These are phyloP conservation scores for Camellia lanceoleosa DNA, from an alignment of 148 eudicot genomes.

Conservation along the genomic window DNA sequence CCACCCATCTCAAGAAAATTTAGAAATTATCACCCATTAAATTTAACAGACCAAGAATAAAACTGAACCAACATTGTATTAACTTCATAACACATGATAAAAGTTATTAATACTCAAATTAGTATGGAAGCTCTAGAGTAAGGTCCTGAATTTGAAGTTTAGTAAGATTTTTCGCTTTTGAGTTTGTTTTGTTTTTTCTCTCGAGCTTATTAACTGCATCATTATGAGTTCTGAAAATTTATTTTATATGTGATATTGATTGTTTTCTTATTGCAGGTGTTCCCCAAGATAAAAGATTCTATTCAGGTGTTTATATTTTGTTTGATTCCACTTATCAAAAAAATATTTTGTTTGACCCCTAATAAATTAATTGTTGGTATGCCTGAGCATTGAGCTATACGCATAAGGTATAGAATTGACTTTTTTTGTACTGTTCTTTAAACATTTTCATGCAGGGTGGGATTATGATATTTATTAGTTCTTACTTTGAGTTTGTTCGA, in stretches of 20 bases:
- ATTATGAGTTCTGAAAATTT: background rate
- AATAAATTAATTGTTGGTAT: background rate
- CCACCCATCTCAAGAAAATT: too few species aligned
- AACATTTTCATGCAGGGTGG: constrained; percentile 61
- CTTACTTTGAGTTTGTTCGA: constrained; percentile 84
- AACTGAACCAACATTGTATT: too few species aligned
- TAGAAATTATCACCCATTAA: too few species aligned
- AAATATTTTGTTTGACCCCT: constrained; percentile 2
- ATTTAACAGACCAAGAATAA: too few species aligned
- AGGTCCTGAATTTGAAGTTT: background rate
- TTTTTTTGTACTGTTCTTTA: background rate
- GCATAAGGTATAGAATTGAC: background rate
- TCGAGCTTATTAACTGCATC: background rate
- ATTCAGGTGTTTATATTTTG: constrained; percentile 51
- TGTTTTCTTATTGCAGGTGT: constrained; percentile 61
- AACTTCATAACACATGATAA: too few species aligned
- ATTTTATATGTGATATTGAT: background rate
- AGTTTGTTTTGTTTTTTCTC: background rate
- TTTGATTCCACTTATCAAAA: background rate
- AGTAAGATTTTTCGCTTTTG: background rate
- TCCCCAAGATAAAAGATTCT: constrained; percentile 91
- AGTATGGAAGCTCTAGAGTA: background rate
- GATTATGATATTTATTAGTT: constrained; percentile 71
- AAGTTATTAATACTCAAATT: background rate
- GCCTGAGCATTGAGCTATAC: background rate